Percentiles rank a stretch among this genome's conserved stretches.
phyloP scores from a whole-genome alignment of 345 rosid genomes.

The Eucalyptus grandis region DNA sequence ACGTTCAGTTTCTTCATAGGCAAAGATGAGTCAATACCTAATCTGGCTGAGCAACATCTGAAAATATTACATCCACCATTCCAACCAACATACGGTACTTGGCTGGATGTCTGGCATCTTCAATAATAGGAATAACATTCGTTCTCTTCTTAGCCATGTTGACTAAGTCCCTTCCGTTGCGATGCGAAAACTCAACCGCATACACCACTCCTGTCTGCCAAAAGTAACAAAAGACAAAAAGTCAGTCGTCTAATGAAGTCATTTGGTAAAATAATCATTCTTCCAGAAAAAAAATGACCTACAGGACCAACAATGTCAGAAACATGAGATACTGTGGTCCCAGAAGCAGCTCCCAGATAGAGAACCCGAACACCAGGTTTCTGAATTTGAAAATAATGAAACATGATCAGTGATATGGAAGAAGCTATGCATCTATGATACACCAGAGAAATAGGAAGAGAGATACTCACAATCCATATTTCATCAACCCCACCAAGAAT shows the following conservation, averaged over 20 bases:
- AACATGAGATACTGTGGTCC: constrained; percentile 95
- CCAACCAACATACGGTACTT: constrained; percentile 94
- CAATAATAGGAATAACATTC: constrained; percentile 87
- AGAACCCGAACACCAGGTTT: constrained; percentile 93
- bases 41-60: constrained; percentile 99
- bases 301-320: constrained; percentile 97
- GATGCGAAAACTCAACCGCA: constrained; percentile 85
- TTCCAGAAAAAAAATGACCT: not conserved
- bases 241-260: not conserved
- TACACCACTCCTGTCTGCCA: constrained; percentile 72
- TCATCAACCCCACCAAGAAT: constrained; percentile 96
- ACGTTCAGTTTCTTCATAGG: not conserved
- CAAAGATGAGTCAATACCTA: constrained; percentile 36
- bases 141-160: constrained; percentile 99
- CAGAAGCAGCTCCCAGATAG: constrained; percentile 96
- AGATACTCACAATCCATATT: constrained; percentile 73
- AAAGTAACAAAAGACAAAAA: not conserved
- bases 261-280: not conserved
- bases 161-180: constrained; percentile 89
- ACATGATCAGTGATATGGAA: not conserved
- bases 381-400: constrained; percentile 4
- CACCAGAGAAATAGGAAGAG: not conserved
- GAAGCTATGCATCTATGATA: not conserved
- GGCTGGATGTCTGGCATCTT: constrained; percentile 96
- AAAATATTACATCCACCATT: constrained; percentile 96